Conservation (phyloP, 1,284 basidiomycete species). For the Golubevia sp. region DNA sequence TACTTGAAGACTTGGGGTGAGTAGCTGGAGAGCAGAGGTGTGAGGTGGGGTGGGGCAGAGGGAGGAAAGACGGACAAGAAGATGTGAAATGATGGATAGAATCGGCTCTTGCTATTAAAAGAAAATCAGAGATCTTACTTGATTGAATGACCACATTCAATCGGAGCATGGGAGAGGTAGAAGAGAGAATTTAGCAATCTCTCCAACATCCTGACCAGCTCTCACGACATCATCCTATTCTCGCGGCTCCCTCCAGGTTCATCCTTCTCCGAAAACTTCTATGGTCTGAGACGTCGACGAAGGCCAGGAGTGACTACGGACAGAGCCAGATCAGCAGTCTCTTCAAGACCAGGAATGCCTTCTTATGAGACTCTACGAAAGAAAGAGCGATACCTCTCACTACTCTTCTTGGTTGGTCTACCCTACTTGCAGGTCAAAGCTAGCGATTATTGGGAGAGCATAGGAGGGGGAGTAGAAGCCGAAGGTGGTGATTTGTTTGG, state of each 20-base stretch:
- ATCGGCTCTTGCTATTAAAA: too few relatives aligned
- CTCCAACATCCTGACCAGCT: background rate
- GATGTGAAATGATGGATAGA: too few relatives aligned
- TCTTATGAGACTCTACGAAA: constrained; percentile 28
- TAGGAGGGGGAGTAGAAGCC: constrained; percentile 78
- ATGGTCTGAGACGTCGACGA: constrained; percentile 79
- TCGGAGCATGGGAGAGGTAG: too few relatives aligned
- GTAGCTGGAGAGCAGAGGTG: constrained; percentile 5
- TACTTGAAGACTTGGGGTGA: constrained; percentile 80
- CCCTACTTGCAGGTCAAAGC: constrained; percentile 88
- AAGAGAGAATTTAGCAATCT: too few relatives aligned
- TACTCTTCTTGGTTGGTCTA: constrained; percentile 76
- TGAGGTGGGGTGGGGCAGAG: too few relatives aligned
- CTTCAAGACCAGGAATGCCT: constrained; percentile 19
- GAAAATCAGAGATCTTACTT: too few relatives aligned
- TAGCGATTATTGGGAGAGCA: constrained; percentile 84
- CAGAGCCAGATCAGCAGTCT: constrained; percentile 9
- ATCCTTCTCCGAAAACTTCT: constrained; percentile 90
- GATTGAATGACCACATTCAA: too few relatives aligned
- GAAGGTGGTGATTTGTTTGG: constrained; percentile 66
- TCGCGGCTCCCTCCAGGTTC: constrained; percentile 67
- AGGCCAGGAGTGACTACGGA: constrained; percentile 65
- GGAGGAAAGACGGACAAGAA: too few relatives aligned
- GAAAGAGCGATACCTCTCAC: constrained; percentile 67
- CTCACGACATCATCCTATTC: background rate